phyloP scores from a whole-genome alignment of 352 stramenopile genomes.

The Phytophthora citricola region DNA sequence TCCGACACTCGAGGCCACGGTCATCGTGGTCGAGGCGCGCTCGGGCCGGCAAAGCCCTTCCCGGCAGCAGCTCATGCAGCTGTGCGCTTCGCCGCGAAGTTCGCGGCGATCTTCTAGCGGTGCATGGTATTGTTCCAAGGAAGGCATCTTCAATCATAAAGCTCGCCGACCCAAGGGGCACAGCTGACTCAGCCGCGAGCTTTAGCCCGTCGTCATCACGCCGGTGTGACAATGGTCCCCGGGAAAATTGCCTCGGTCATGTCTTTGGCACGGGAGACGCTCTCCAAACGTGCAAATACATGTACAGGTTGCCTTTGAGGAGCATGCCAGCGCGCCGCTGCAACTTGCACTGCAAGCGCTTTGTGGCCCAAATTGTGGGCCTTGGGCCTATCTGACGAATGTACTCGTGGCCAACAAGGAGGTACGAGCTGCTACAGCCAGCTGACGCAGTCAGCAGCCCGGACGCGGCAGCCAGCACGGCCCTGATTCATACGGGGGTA shows the following conservation, averaged over 20 bases:
- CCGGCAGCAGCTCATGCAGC: constrained; percentile 27
- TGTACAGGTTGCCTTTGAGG: constrained; percentile 8
- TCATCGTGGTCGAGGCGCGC: neutral
- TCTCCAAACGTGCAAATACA: constrained; percentile 2
- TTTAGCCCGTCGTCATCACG: constrained; percentile 9
- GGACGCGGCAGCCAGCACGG: constrained; percentile 2
- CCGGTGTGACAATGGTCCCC: constrained; percentile 26
- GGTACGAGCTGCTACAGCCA: neutral
- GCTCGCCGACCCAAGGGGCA: constrained; percentile 4
- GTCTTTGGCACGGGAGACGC: constrained; percentile 3
- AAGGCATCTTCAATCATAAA: constrained; percentile 7
- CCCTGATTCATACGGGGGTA: constrained; percentile 29
- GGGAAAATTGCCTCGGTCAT: constrained; percentile 8
- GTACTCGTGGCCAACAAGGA: constrained; percentile 3
- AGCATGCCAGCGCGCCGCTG: neutral
- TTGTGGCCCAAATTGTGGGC: neutral
- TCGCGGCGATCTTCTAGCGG: constrained; percentile 5
- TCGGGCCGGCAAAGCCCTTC: constrained; percentile 24
- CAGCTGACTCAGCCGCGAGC: constrained; percentile 21
- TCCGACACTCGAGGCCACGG: constrained; percentile 25
- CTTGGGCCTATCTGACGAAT: constrained; percentile 4
- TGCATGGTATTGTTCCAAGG: neutral
- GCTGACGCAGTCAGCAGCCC: constrained; percentile 21
- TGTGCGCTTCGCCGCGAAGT: constrained; percentile 9
- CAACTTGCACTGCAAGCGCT: neutral